These are phyloP conservation scores for Camellia japonica DNA, from an alignment of 148 eudicot species.

Conservation along the genomic window DNA sequence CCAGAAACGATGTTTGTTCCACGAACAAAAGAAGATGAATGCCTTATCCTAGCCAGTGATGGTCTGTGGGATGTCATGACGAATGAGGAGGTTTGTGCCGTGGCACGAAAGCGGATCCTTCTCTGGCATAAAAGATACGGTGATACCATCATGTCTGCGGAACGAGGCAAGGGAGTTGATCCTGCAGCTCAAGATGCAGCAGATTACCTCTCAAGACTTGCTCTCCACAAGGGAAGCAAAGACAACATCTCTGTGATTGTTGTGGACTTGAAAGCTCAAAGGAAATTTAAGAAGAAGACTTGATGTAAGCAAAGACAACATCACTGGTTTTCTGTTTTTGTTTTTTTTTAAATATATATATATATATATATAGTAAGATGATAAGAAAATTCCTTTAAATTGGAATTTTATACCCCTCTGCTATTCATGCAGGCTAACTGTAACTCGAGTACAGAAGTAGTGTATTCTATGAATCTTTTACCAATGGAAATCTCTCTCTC, in stretches of 20 bases:
- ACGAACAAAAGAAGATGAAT: slow-evolving; percentile 49
- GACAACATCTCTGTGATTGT: slow-evolving; percentile 61
- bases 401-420: slow-evolving; percentile 10
- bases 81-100: slow-evolving; percentile 53
- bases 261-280: slow-evolving; percentile 54
- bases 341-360: background rate
- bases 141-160: background rate
- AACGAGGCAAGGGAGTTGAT: slow-evolving; percentile 39
- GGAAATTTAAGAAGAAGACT: slow-evolving; percentile 43
- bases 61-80: slow-evolving; percentile 65
- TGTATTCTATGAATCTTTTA: background rate
- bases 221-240: slow-evolving; percentile 54
- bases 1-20: slow-evolving; percentile 49
- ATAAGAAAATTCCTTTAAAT: slow-evolving; percentile 11
- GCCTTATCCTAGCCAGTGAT: slow-evolving; percentile 57
- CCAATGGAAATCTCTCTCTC: background rate
- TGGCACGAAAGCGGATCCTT: slow-evolving; percentile 51
- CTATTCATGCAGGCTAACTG: slow-evolving; percentile 17
- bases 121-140: slow-evolving; percentile 56
- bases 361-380: background rate
- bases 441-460: background rate
- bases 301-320: slow-evolving; percentile 11
- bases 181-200: slow-evolving; percentile 58
- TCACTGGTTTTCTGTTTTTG: background rate
- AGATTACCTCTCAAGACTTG: slow-evolving; percentile 47